A percentile compares a stretch with the other conserved stretches of the same genome.
Conservation (phyloP, 148 eudicot genomes). For the Cornus kousa region DNA sequence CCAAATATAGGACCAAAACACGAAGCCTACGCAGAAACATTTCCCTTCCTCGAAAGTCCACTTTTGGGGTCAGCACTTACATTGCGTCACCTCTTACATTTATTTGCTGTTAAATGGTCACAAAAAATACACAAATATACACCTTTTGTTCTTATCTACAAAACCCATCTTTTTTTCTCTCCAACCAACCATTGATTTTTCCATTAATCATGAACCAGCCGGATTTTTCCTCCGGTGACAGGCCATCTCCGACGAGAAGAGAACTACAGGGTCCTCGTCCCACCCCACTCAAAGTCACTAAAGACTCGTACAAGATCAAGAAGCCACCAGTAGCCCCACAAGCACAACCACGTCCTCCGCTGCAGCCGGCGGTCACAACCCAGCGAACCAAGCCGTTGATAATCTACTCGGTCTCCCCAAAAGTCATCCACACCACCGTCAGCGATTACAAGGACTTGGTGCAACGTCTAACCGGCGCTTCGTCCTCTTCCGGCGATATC, state of each 20-base stretch:
- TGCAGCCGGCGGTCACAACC: not conserved
- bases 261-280: conserved; percentile 78
- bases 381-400: conserved; percentile 52
- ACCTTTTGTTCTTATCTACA: not conserved
- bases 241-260: conserved; percentile 35
- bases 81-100: not conserved
- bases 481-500: conserved; percentile 15
- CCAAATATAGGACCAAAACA: too few species aligned
- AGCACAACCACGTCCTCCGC: conserved; percentile 18
- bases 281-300: conserved; percentile 52
- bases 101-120: not conserved
- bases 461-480: conserved; percentile 65
- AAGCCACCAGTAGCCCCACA: conserved; percentile 55
- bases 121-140: not conserved
- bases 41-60: too few species aligned
- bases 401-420: conserved; percentile 77
- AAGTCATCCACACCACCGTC: conserved; percentile 54
- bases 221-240: conserved; percentile 26
- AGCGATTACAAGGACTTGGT: conserved; percentile 63
- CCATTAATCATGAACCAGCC: conserved; percentile 15
- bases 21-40: too few species aligned
- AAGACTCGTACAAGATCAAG: conserved; percentile 59
- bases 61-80: not conserved
- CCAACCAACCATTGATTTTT: conserved; percentile 8
- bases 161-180: not conserved